phyloP scores from a whole-genome alignment of 2,329 filamentous ascomycete species.

The Monilinia vaccinii-corymbosi region DNA sequence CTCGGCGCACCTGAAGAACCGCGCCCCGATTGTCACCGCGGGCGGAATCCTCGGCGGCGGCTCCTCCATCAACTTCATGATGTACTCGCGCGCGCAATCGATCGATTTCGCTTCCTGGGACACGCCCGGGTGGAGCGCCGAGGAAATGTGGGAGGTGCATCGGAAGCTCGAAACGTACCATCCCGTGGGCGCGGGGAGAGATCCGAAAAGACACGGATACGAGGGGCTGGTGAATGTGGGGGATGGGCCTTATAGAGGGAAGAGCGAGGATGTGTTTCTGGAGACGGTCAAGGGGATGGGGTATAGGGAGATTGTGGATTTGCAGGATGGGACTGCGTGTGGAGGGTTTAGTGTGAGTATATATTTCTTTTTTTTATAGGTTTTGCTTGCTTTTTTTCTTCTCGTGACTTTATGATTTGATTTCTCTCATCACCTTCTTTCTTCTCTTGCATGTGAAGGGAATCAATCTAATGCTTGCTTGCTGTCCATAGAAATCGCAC shows the following conservation, averaged over 20 bases:
- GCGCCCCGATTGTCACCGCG: slow-evolving; percentile 34
- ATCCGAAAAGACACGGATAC: slow-evolving; percentile 38
- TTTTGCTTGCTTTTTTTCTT: too few relatives aligned
- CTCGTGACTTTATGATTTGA: not conserved
- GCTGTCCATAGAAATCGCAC: slow-evolving; percentile 33
- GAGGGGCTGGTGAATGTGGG: slow-evolving; percentile 48
- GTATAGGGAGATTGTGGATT: slow-evolving; percentile 42
- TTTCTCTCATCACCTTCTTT: too few relatives aligned
- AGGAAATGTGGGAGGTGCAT: slow-evolving; percentile 44
- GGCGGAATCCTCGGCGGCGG: slow-evolving; percentile 52
- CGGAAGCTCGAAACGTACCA: slow-evolving; percentile 50
- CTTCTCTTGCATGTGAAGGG: not conserved
- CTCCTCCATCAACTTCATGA: slow-evolving; percentile 51
- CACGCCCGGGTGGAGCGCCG: slow-evolving; percentile 40
- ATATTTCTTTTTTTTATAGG: too few relatives aligned
- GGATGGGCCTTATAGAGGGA: slow-evolving; percentile 37
- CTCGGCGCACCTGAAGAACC: slow-evolving; percentile 36
- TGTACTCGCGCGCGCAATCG: slow-evolving; percentile 38
- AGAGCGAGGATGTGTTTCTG: slow-evolving; percentile 41
- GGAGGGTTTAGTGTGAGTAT: slow-evolving; percentile 29
- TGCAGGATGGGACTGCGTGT: slow-evolving; percentile 40
- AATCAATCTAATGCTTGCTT: slow-evolving; percentile 1
- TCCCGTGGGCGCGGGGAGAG: slow-evolving; percentile 15
- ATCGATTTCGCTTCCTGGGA: slow-evolving; percentile 45
- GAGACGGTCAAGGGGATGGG: slow-evolving; percentile 39